These are phyloP conservation scores for Coemansia sp. DNA, from an alignment of 192 early-diverging fungal species.

Conservation along the genomic window DNA sequence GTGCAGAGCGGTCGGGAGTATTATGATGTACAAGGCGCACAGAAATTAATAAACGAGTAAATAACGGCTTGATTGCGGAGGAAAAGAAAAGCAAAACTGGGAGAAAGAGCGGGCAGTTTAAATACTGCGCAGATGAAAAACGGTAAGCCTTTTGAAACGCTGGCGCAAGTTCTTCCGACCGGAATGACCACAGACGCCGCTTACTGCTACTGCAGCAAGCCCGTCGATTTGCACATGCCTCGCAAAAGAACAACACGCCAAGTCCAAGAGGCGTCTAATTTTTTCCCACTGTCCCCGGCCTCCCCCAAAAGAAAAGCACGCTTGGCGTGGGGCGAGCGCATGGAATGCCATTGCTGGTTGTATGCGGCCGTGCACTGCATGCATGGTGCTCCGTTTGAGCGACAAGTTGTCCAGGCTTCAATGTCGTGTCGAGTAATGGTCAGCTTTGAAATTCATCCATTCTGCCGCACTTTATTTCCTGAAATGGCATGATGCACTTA, in stretches of 20 bases:
- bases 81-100: background rate
- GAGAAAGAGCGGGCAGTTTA: background rate
- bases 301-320: slow-evolving; percentile 3
- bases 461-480: slow-evolving; percentile 3
- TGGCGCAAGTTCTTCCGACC: background rate
- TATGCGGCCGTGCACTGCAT: too few relatives aligned
- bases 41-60: too few relatives aligned
- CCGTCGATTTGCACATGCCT: background rate
- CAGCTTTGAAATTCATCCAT: slow-evolving; percentile 1
- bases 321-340: background rate
- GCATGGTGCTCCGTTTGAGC: too few relatives aligned
- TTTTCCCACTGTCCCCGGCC: background rate
- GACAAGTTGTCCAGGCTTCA: too few relatives aligned
- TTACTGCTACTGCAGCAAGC: slow-evolving; percentile 7
- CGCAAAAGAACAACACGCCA: background rate
- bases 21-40: background rate
- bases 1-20: background rate
- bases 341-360: too few relatives aligned
- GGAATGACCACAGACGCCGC: background rate
- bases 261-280: slow-evolving; percentile 4
- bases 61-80: background rate
- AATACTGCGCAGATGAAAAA: slow-evolving; percentile 9
- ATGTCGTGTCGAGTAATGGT: background rate
- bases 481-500: slow-evolving; percentile 1
- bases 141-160: background rate